Conservation (phyloP, 305 asterid genomes). For the Solanum hybrid region DNA sequence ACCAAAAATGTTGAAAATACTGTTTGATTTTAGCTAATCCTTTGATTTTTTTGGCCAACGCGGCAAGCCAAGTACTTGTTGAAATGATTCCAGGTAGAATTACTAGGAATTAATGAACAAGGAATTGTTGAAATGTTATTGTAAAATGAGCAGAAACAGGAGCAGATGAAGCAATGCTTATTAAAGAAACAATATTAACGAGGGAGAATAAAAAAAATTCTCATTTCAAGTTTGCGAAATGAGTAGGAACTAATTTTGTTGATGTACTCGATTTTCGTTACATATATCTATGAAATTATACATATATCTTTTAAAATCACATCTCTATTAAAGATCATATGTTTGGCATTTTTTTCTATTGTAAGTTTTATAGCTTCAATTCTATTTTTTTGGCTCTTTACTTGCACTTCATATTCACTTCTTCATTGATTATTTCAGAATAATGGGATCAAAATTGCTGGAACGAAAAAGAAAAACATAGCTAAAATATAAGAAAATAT, state of each 20-base stretch:
- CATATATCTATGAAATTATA: neutral
- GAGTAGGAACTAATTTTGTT: too few relatives aligned
- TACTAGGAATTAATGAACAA: neutral
- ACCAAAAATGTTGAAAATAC: conserved; percentile 12
- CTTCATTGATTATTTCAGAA: neutral
- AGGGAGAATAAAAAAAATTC: neutral
- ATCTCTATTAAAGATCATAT: too few relatives aligned
- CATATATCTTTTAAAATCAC: too few relatives aligned
- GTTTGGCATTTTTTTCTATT: too few relatives aligned
- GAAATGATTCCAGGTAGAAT: conserved; percentile 6
- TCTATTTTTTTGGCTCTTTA: too few relatives aligned
- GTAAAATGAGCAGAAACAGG: conserved; percentile 1
- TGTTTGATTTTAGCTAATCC: conserved; percentile 8
- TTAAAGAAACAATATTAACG: neutral
- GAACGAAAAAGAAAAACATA: neutral
- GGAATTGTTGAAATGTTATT: conserved; percentile 7
- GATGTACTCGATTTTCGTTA: neutral
- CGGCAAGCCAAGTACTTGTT: neutral
- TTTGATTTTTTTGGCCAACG: conserved; percentile 1
- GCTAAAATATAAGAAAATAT: neutral
- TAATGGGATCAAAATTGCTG: neutral
- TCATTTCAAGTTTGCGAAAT: neutral
- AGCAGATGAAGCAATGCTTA: neutral
- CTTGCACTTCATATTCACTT: too few relatives aligned
- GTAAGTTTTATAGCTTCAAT: too few relatives aligned